phyloP scores from a whole-genome alignment of 1,139 yeast species.

The Lipomyces yarrowii region DNA sequence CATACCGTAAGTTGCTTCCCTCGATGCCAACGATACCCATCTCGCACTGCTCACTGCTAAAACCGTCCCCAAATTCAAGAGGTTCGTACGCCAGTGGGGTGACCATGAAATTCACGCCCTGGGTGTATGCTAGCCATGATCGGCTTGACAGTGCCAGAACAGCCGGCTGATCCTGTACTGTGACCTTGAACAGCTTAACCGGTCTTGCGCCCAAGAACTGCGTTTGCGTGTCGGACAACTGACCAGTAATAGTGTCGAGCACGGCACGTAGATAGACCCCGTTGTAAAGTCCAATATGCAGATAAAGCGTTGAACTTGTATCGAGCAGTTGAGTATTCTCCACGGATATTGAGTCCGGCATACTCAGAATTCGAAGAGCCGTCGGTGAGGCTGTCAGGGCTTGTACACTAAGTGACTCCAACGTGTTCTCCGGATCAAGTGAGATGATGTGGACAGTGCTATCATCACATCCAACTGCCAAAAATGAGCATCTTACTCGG shows the following conservation, averaged over 20 bases:
- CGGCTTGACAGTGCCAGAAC: slow-evolving; percentile 47
- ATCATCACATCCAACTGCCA: slow-evolving; percentile 74
- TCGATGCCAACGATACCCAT: slow-evolving; percentile 65
- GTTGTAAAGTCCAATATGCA: slow-evolving; percentile 79
- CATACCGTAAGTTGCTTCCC: slow-evolving; percentile 48
- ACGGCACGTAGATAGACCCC: slow-evolving; percentile 75
- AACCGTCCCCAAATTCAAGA: slow-evolving; percentile 51
- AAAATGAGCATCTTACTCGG: slow-evolving; percentile 54
- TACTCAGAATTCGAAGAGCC: slow-evolving; percentile 52
- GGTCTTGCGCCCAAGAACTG: slow-evolving; percentile 73
- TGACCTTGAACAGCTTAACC: slow-evolving; percentile 53
- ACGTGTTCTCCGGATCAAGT: slow-evolving; percentile 60
- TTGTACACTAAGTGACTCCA: slow-evolving; percentile 68
- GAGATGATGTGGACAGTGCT: slow-evolving; percentile 71
- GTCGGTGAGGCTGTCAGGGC: slow-evolving; percentile 63
- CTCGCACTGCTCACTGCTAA: slow-evolving; percentile 65
- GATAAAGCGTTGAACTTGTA: slow-evolving; percentile 39
- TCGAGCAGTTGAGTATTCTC: slow-evolving; percentile 21
- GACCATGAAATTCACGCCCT: slow-evolving; percentile 37
- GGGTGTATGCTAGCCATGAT: slow-evolving; percentile 48
- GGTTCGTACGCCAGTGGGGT: slow-evolving; percentile 42
- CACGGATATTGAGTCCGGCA: slow-evolving; percentile 38
- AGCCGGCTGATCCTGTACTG: slow-evolving; percentile 38
- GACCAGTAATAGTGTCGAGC: slow-evolving; percentile 63
- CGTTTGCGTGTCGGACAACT: slow-evolving; percentile 65